A percentile compares a stretch with the other conserved stretches of the same genome.
phyloP scores from a whole-genome alignment of 306 rosid genomes.

The Lathyrus tuberosus region DNA sequence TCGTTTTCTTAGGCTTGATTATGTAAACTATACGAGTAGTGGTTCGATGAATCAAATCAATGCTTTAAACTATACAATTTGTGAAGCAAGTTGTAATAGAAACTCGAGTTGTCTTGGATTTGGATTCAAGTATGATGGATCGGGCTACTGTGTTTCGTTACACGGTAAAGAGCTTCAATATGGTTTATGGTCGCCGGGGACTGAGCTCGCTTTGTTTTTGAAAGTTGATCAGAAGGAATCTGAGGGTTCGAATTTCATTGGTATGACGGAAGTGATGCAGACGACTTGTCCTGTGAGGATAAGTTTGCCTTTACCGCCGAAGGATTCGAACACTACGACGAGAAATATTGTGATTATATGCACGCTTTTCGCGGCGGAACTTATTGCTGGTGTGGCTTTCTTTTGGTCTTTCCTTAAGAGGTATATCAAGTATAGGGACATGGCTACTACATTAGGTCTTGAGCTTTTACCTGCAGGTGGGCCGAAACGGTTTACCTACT shows the following conservation, averaged over 20 bases:
- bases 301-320: slow-evolving; percentile 68
- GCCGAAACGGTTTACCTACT: slow-evolving; percentile 70
- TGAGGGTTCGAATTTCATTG: slow-evolving; percentile 57
- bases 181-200: slow-evolving; percentile 86
- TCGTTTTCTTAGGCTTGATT: slow-evolving; percentile 65
- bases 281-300: slow-evolving; percentile 77
- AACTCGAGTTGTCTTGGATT: slow-evolving; percentile 54
- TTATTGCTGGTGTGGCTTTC: slow-evolving; percentile 70
- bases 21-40: slow-evolving; percentile 59
- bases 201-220: slow-evolving; percentile 58
- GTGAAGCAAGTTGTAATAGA: slow-evolving; percentile 51
- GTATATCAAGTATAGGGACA: slow-evolving; percentile 83
- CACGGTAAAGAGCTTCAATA: slow-evolving; percentile 35
- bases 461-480: slow-evolving; percentile 95
- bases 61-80: slow-evolving; percentile 46
- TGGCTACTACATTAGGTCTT: slow-evolving; percentile 89
- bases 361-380: slow-evolving; percentile 70
- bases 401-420: slow-evolving; percentile 84
- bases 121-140: slow-evolving; percentile 66
- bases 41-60: neutral
- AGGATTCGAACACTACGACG: slow-evolving; percentile 60
- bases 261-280: slow-evolving; percentile 65
- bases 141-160: slow-evolving; percentile 48
- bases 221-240: slow-evolving; percentile 57
- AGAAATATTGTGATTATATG: slow-evolving; percentile 72